phyloP scores from a whole-genome alignment of 2,329 filamentous ascomycete genomes.

The Trichoderma sp. region DNA sequence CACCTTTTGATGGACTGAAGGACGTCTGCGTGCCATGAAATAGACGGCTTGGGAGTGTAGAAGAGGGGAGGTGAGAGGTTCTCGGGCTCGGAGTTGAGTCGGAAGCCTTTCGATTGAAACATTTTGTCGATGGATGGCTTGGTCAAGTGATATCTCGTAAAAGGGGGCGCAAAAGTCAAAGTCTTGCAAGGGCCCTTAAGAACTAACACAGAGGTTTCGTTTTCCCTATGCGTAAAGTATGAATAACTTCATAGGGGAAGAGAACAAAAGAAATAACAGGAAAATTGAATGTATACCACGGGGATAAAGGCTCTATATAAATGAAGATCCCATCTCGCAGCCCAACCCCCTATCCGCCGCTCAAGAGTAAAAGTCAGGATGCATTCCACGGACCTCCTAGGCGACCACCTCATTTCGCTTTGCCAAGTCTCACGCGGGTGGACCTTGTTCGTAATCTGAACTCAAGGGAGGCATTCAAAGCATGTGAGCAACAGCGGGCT shows the following conservation, averaged over 20 bases:
- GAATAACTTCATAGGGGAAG: neutral
- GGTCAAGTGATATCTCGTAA: neutral
- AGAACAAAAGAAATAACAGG: neutral
- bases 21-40: conserved; percentile 1
- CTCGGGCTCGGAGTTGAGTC: neutral
- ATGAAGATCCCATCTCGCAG: neutral
- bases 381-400: conserved; percentile 8
- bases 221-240: neutral
- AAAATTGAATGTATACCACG: neutral
- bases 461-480: conserved; percentile 9
- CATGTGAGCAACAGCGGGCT: conserved; percentile 1
- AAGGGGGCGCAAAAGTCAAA: neutral
- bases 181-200: neutral
- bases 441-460: neutral
- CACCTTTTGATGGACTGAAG: conserved; percentile 16
- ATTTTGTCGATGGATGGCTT: neutral
- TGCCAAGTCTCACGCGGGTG: conserved; percentile 8
- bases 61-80: neutral
- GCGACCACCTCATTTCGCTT: conserved; percentile 10
- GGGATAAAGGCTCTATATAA: neutral
- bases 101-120: conserved; percentile 8
- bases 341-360: neutral
- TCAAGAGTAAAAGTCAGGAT: neutral
- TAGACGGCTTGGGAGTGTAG: neutral
- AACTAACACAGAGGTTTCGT: neutral